Percentiles rank a stretch among this genome's conserved stretches.
Conservation (phyloP, 768 basidiomycete species). For the Xerocomellus intermedius region DNA sequence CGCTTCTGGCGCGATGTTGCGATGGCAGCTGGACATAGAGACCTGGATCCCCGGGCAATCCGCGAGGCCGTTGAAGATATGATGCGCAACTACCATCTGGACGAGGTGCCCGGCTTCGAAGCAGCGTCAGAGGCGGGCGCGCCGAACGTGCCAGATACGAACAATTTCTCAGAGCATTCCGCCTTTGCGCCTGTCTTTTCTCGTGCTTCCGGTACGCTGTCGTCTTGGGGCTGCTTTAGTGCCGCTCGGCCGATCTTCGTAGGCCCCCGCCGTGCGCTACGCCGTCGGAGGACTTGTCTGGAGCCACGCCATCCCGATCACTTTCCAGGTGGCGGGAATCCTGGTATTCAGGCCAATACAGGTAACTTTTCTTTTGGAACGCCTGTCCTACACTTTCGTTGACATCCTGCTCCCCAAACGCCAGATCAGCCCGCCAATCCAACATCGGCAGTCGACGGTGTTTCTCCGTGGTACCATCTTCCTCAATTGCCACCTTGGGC, state of each 20-base stretch:
- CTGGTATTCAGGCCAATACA: conserved; percentile 15
- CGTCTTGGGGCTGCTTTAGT: conserved; percentile 1
- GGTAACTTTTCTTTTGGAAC: conserved; percentile 13
- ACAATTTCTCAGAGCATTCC: conserved; percentile 14
- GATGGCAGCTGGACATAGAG: conserved; percentile 3
- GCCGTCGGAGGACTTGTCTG: conserved; percentile 5
- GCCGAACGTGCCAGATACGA: conserved; percentile 4
- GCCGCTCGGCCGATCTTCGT: conserved; percentile 14
- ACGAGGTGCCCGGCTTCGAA: conserved; percentile 21
- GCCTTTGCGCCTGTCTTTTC: conserved; percentile 23
- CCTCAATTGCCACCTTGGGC: conserved; percentile 13
- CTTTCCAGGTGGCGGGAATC: conserved; percentile 20
- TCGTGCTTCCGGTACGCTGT: neutral
- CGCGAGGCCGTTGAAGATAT: conserved; percentile 24
- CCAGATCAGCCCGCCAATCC: conserved; percentile 9
- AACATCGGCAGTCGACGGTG: neutral
- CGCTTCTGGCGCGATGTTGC: conserved; percentile 28
- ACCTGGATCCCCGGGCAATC: conserved; percentile 11
- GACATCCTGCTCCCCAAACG: neutral
- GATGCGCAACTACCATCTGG: conserved; percentile 21
- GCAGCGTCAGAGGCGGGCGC: neutral
- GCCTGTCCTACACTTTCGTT: neutral
- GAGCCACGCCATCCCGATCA: conserved; percentile 12
- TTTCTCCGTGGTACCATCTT: conserved; percentile 1
- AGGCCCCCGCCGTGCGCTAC: conserved; percentile 1